These are phyloP conservation scores for Bipolaris victoriae DNA, from an alignment of 2,329 filamentous ascomycete species.

Conservation along the genomic window DNA sequence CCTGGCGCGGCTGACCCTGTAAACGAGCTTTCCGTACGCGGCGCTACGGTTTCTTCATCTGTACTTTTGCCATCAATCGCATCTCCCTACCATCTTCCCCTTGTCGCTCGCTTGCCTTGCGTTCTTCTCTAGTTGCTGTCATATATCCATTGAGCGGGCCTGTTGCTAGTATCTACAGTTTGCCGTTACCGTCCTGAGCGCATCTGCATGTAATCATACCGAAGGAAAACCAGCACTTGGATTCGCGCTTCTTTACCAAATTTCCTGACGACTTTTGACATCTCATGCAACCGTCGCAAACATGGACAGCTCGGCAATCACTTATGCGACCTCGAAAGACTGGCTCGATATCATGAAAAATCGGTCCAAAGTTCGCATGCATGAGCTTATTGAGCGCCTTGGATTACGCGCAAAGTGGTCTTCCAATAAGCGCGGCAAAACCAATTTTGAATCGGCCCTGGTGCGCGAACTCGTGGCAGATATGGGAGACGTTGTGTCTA, in stretches of 20 bases:
- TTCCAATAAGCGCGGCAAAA: slow-evolving; percentile 48
- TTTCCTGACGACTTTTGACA: slow-evolving; percentile 6
- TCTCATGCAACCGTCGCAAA: slow-evolving; percentile 16
- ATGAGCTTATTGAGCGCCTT: slow-evolving; percentile 46
- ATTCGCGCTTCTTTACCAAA: slow-evolving; percentile 6
- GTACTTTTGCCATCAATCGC: slow-evolving; percentile 15
- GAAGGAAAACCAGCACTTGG: slow-evolving; percentile 21
- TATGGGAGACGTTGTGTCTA: slow-evolving; percentile 42
- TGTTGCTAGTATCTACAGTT: slow-evolving; percentile 7
- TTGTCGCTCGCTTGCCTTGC: slow-evolving; percentile 10
- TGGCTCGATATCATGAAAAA: slow-evolving; percentile 49
- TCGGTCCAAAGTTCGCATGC: slow-evolving; percentile 45
- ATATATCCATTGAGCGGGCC: slow-evolving; percentile 1
- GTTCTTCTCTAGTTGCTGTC: slow-evolving; percentile 2
- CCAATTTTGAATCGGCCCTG: slow-evolving; percentile 45
- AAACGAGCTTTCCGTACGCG: slow-evolving; percentile 25
- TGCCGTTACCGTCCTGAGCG: slow-evolving; percentile 11
- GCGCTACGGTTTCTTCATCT: slow-evolving; percentile 18
- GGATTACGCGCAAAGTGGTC: slow-evolving; percentile 46
- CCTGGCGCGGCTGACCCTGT: slow-evolving; percentile 18
- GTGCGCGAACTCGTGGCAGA: slow-evolving; percentile 44
- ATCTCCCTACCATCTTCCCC: slow-evolving; percentile 8
- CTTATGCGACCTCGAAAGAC: slow-evolving; percentile 43
- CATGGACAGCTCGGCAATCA: slow-evolving; percentile 37
- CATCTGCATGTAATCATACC: slow-evolving; percentile 23